A percentile compares a stretch with the other conserved stretches of the same genome.
phyloP scores from a whole-genome alignment of 208 protist genomes.

The Trypanosoma platydactyli region DNA sequence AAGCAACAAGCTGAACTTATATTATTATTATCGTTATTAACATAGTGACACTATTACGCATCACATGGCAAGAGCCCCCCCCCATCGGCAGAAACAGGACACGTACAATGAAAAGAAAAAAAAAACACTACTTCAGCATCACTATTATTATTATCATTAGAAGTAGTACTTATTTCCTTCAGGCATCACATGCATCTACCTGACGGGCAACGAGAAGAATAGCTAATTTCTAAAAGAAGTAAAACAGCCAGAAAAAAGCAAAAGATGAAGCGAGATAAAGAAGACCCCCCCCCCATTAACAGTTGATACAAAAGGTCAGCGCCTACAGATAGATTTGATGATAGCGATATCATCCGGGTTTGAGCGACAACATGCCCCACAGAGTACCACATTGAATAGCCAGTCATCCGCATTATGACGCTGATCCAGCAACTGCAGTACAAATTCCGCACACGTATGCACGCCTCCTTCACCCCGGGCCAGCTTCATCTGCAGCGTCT shows the following conservation, averaged over 20 bases:
- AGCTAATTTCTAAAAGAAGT: neutral
- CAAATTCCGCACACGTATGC: slow-evolving; percentile 1
- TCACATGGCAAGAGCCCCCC: too few species aligned
- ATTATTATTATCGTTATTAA: too few species aligned
- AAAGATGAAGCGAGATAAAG: neutral
- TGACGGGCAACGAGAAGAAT: slow-evolving; percentile 3
- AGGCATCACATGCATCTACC: too few species aligned
- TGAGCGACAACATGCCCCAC: slow-evolving; percentile 25
- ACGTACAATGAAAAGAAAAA: too few species aligned
- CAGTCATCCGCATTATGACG: slow-evolving; percentile 18
- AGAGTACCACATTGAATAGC: slow-evolving; percentile 24
- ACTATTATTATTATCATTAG: too few species aligned
- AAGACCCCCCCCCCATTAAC: neutral
- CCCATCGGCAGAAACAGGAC: too few species aligned
- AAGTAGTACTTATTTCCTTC: too few species aligned
- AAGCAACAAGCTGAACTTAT: too few species aligned
- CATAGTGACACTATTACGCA: too few species aligned
- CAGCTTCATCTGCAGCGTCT: neutral
- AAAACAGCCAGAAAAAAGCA: slow-evolving; percentile 5
- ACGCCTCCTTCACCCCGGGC: neutral
- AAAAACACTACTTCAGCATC: too few species aligned
- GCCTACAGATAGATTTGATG: neutral
- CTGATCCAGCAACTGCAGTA: neutral
- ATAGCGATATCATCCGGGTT: slow-evolving; percentile 18
- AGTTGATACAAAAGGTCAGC: neutral